Percentiles rank a stretch among this genome's conserved stretches.
These are phyloP conservation scores for Tetracladium maxilliforme DNA, from an alignment of 2,329 filamentous ascomycete species.

Conservation along the genomic window DNA sequence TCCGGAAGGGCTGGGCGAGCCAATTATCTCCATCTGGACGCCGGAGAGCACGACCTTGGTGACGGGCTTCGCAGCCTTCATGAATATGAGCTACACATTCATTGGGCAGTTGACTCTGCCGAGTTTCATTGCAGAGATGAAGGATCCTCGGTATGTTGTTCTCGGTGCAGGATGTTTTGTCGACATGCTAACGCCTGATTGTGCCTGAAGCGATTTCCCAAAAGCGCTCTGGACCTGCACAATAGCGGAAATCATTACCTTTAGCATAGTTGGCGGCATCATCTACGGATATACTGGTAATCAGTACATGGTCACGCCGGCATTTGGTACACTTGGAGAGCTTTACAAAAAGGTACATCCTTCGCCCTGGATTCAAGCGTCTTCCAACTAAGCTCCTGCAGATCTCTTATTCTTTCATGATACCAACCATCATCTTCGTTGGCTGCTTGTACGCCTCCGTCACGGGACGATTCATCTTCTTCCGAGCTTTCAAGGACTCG, in stretches of 20 bases:
- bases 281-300: slow-evolving; percentile 82
- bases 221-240: slow-evolving; percentile 89
- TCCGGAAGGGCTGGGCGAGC: slow-evolving; percentile 38
- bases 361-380: too few relatives aligned
- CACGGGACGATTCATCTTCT: slow-evolving; percentile 81
- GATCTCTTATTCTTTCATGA: slow-evolving; percentile 79
- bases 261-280: slow-evolving; percentile 66
- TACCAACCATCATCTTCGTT: slow-evolving; percentile 84
- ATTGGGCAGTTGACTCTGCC: slow-evolving; percentile 91
- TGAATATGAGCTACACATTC: slow-evolving; percentile 94
- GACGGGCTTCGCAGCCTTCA: slow-evolving; percentile 68
- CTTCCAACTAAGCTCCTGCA: too few relatives aligned
- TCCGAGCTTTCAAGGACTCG: slow-evolving; percentile 70
- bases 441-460: slow-evolving; percentile 86
- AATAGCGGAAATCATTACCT: slow-evolving; percentile 74
- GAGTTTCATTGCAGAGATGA: slow-evolving; percentile 94
- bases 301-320: slow-evolving; percentile 76
- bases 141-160: too few relatives aligned
- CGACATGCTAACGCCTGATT: too few relatives aligned
- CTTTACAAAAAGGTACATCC: slow-evolving; percentile 76
- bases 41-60: slow-evolving; percentile 64
- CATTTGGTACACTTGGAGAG: slow-evolving; percentile 67
- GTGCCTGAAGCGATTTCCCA: slow-evolving; percentile 71
- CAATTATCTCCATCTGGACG: slow-evolving; percentile 55
- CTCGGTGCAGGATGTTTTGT: too few relatives aligned